Evolutionary conservation across 768 basidiomycete genomes (phyloP), one percentile per base, ranked within the genome.

Genomic region (Clitopilus hobsonii): DNA sequence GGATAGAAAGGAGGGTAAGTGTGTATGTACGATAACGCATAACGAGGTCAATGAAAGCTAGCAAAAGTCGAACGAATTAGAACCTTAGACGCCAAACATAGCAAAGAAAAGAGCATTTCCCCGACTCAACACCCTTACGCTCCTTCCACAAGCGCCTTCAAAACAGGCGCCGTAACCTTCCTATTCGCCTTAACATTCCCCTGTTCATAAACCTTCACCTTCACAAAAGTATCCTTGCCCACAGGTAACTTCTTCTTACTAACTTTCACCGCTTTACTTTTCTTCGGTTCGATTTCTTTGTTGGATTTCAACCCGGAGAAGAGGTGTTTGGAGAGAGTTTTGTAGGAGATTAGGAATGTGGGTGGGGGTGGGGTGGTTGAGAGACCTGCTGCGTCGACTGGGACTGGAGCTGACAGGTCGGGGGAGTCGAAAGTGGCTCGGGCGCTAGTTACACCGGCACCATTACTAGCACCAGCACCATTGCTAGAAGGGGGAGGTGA

Each of bases 121-220:
- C 18, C 41, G 41, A 4, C 41, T 45, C 22, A 16, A 18, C 41
- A 10, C 22, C 41, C 41, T 45, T 36, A 18, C 24, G 8, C 61
- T 18, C 10, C 22, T 45, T 88, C 86, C 58, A 92, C 61, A 49
- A 89, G 79, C 5, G 54, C 66, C 64, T 83, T 84, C 54, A 91
- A 66, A 11, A 88, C 60, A 0, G 90, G 90, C 7, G 88, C 88
- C 13, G 81, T 80, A 30, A 71, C 75, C 63, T 91, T 91, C 54
- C 88, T 74, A 13, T 82, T 88, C 20, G 78, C 84, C 38, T 77
- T 62, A 20, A 74, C 71, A 60, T 90, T 88, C 38, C 76, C 76
- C 67, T 92, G 89, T 57, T 81, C 76, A 69, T 88, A 92, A 0
- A 81, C 77, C 55, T 74, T 75, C 38, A 73, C 77, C 48, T 66